phyloP scores from a whole-genome alignment of 768 basidiomycete genomes.

The Favolaschia claudopus region DNA sequence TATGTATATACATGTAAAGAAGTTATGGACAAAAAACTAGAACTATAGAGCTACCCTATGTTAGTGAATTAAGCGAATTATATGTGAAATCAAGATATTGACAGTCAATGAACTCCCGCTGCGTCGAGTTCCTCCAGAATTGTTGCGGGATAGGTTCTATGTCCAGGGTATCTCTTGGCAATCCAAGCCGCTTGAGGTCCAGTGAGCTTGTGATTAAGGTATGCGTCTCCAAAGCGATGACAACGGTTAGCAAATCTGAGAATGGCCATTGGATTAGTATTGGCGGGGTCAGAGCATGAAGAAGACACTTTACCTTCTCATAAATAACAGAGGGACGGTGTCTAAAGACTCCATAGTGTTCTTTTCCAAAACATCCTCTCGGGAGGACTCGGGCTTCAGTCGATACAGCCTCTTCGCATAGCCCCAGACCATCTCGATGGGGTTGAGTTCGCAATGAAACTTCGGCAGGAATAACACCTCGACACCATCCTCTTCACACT shows the following conservation, averaged over 20 bases:
- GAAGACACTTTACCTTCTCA: neutral
- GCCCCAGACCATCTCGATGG: constrained; percentile 39
- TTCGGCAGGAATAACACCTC: constrained; percentile 23
- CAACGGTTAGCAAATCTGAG: constrained; percentile 34
- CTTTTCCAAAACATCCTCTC: constrained; percentile 22
- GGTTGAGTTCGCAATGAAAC: constrained; percentile 23
- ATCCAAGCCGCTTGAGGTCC: constrained; percentile 34
- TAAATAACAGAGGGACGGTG: constrained; percentile 11
- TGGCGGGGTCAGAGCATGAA: neutral
- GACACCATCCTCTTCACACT: constrained; percentile 25
- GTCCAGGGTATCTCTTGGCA: constrained; percentile 31
- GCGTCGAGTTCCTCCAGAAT: constrained; percentile 4
- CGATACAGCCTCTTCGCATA: constrained; percentile 32
- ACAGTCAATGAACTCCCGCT: neutral
- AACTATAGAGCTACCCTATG: neutral
- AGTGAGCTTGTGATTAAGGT: constrained; percentile 27
- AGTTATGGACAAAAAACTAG: neutral
- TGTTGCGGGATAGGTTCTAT: constrained; percentile 18
- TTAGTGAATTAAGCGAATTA: neutral
- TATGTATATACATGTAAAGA: neutral
- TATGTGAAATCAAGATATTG: neutral
- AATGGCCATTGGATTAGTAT: neutral
- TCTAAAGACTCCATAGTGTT: constrained; percentile 26
- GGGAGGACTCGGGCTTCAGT: neutral
- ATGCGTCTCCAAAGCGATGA: constrained; percentile 34